Conservation (phyloP, 257 asterid species). For the Plectranthus barbatus region DNA sequence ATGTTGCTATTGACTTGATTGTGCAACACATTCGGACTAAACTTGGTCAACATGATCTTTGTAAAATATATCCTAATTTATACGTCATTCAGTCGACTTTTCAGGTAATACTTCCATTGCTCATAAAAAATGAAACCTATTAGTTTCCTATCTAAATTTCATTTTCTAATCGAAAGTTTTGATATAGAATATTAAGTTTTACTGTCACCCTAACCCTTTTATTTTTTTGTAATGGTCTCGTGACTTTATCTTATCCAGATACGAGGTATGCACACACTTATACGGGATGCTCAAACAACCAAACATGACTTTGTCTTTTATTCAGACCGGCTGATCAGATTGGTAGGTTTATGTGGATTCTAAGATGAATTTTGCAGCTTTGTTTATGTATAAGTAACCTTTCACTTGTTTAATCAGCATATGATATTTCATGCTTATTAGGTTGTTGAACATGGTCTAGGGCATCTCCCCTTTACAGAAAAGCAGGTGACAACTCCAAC, state of each 20-base stretch:
- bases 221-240: background rate
- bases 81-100: slow-evolving; percentile 95
- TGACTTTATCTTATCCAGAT: slow-evolving; percentile 48
- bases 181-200: background rate
- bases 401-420: slow-evolving; percentile 14
- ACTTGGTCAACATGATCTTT: slow-evolving; percentile 98
- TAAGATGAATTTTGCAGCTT: slow-evolving; percentile 6
- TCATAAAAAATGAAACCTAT: background rate
- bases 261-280: slow-evolving; percentile 99
- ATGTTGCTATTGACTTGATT: slow-evolving; percentile 95
- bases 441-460: slow-evolving; percentile 99
- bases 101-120: slow-evolving; percentile 51
- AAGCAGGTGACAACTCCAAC: slow-evolving; percentile 96
- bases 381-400: background rate
- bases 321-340: slow-evolving; percentile 84
- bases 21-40: slow-evolving; percentile 97
- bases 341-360: slow-evolving; percentile 48
- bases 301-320: slow-evolving; percentile 92
- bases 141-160: background rate
- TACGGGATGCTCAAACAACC: slow-evolving; percentile 91
- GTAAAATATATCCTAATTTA: slow-evolving; percentile 92
- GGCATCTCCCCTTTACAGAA: slow-evolving; percentile 98
- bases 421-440: slow-evolving; percentile 17
- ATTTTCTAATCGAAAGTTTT: background rate
- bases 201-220: background rate